Percentiles rank a stretch among this genome's conserved stretches.
Conservation (phyloP, 805 yeast species). For the Pichia exigua region DNA sequence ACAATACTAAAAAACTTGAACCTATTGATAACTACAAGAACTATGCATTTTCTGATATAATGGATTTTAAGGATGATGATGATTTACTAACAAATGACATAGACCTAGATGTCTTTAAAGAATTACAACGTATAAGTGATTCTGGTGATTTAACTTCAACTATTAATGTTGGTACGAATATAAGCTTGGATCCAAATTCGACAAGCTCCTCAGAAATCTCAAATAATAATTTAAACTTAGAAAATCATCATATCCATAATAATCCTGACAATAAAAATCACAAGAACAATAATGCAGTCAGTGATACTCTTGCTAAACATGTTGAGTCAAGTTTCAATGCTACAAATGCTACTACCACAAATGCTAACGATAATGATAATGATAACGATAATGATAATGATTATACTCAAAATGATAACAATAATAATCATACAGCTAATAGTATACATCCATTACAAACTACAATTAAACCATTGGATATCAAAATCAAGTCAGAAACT, state of each 20-base stretch:
- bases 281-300: no score
- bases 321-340: no score
- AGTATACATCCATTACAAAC: background rate
- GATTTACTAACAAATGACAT: constrained; percentile 14
- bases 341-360: background rate
- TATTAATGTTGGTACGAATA: background rate
- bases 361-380: background rate
- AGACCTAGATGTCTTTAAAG: constrained; percentile 20
- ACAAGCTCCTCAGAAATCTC: background rate
- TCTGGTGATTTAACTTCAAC: background rate
- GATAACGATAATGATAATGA: no score
- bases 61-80: constrained; percentile 21
- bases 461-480: constrained; percentile 11
- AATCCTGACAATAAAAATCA: background rate
- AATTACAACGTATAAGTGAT: constrained; percentile 5
- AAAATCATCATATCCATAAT: background rate
- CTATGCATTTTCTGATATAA: constrained; percentile 20
- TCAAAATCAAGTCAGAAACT: constrained; percentile 18
- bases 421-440: background rate
- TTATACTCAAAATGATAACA: no score
- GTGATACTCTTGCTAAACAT: no score
- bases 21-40: constrained; percentile 1
- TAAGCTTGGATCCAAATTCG: background rate
- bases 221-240: no score
- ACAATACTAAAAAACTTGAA: constrained; percentile 40